A percentile compares a stretch with the other conserved stretches of the same genome.
Conservation (phyloP, 2,329 filamentous ascomycete genomes). For the Pestalotiopsis sp. region DNA sequence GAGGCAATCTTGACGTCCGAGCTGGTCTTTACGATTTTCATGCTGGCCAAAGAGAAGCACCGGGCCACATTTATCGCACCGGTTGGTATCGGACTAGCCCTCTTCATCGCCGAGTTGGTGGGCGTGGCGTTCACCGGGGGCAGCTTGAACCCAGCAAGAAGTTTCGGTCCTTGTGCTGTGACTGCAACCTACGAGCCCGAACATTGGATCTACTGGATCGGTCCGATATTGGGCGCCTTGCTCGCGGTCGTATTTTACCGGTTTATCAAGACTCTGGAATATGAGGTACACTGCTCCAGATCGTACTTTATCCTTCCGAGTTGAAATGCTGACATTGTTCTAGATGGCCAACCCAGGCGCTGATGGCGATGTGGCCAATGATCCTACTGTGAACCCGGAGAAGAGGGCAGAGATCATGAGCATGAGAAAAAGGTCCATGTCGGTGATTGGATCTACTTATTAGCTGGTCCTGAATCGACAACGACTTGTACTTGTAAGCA, state of each 20-base stretch:
- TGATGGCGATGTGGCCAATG: constrained; percentile 45
- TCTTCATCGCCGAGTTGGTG: constrained; percentile 55
- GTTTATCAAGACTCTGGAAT: constrained; percentile 43
- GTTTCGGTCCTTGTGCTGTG: constrained; percentile 48
- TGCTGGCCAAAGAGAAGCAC: constrained; percentile 66
- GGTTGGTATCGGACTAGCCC: constrained; percentile 62
- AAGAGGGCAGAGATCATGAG: constrained; percentile 32
- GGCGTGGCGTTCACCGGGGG: constrained; percentile 52
- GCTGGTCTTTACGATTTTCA: constrained; percentile 57
- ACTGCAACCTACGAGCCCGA: constrained; percentile 32
- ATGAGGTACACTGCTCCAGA: constrained; percentile 30
- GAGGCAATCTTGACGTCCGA: constrained; percentile 58
- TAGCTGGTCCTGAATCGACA: neutral
- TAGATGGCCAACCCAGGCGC: constrained; percentile 50
- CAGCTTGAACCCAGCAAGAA: constrained; percentile 49
- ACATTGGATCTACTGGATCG: constrained; percentile 29
- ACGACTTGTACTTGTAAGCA: neutral
- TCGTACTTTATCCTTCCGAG: neutral
- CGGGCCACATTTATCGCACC: constrained; percentile 65
- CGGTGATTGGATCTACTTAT: neutral
- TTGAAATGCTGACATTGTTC: neutral
- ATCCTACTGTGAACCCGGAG: constrained; percentile 46
- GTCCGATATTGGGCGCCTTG: constrained; percentile 35
- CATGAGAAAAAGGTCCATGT: neutral
- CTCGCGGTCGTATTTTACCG: constrained; percentile 40